phyloP scores from a whole-genome alignment of 768 basidiomycete genomes.

The Cubamyces sp. region DNA sequence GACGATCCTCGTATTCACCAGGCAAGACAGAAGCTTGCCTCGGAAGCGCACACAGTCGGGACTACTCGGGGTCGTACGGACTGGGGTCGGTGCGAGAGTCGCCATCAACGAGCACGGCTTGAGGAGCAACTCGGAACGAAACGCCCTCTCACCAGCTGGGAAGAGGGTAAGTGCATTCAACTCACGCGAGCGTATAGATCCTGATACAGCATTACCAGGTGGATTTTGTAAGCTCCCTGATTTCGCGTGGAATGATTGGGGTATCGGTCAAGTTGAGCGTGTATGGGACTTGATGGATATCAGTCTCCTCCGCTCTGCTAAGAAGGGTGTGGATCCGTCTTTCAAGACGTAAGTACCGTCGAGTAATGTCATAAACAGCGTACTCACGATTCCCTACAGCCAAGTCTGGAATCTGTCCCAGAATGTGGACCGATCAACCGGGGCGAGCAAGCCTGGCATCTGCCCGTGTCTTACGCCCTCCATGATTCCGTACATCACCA shows the following conservation, averaged over 20 bases:
- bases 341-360: constrained; percentile 77
- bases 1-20: constrained; percentile 93
- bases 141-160: constrained; percentile 91
- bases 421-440: constrained; percentile 91
- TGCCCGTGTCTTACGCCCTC: constrained; percentile 93
- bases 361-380: neutral
- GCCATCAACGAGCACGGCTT: constrained; percentile 84
- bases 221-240: constrained; percentile 86
- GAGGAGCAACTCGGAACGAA: constrained; percentile 83
- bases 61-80: constrained; percentile 77
- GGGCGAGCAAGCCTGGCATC: constrained; percentile 79
- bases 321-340: constrained; percentile 78
- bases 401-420: constrained; percentile 96
- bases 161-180: constrained; percentile 62
- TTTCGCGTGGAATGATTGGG: constrained; percentile 95
- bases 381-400: constrained; percentile 41
- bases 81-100: constrained; percentile 91
- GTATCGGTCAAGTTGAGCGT: constrained; percentile 87
- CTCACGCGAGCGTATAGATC: too few relatives aligned
- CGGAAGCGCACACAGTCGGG: constrained; percentile 65
- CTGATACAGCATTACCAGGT: constrained; percentile 43
- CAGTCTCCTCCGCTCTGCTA: constrained; percentile 78
- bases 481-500: constrained; percentile 96
- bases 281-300: constrained; percentile 98
- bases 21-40: constrained; percentile 82